These are phyloP conservation scores for Venturia effusa DNA, from an alignment of 2,329 filamentous ascomycete genomes.

Conservation along the genomic window DNA sequence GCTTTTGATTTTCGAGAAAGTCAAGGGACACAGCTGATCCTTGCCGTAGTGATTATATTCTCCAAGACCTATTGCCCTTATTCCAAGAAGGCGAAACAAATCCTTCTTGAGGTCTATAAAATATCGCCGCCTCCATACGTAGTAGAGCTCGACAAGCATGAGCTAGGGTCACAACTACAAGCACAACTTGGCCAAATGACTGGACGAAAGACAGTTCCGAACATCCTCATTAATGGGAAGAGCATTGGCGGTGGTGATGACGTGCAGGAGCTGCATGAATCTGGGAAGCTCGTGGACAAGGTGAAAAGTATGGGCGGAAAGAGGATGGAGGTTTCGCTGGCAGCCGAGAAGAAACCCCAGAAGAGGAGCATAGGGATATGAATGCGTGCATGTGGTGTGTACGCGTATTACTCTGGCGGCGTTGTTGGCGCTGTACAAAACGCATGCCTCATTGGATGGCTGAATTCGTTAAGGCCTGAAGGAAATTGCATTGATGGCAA, in stretches of 20 bases:
- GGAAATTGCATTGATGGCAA: background rate
- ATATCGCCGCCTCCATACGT: constrained; percentile 77
- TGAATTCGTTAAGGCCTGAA: background rate
- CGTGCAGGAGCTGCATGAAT: constrained; percentile 53
- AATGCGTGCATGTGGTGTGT: background rate
- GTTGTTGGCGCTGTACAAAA: background rate
- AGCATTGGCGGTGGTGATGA: constrained; percentile 90
- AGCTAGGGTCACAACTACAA: constrained; percentile 64
- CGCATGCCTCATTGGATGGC: background rate
- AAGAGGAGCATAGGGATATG: constrained; percentile 8
- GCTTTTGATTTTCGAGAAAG: constrained; percentile 20
- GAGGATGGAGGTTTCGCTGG: constrained; percentile 29
- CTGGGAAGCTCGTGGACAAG: constrained; percentile 57
- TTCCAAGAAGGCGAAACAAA: constrained; percentile 73
- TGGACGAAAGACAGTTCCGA: constrained; percentile 77
- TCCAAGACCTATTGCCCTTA: constrained; percentile 88
- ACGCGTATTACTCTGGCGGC: background rate
- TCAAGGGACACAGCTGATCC: background rate
- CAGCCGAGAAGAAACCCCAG: background rate
- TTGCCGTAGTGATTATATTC: constrained; percentile 74
- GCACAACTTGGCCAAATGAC: constrained; percentile 60
- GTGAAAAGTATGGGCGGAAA: constrained; percentile 65
- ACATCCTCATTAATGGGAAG: constrained; percentile 76
- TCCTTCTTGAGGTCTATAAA: constrained; percentile 73
- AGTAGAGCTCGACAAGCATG: constrained; percentile 80